Evolutionary conservation across 2,329 filamentous ascomycete genomes (phyloP).

Genomic region (Claviceps citrina): DNA sequence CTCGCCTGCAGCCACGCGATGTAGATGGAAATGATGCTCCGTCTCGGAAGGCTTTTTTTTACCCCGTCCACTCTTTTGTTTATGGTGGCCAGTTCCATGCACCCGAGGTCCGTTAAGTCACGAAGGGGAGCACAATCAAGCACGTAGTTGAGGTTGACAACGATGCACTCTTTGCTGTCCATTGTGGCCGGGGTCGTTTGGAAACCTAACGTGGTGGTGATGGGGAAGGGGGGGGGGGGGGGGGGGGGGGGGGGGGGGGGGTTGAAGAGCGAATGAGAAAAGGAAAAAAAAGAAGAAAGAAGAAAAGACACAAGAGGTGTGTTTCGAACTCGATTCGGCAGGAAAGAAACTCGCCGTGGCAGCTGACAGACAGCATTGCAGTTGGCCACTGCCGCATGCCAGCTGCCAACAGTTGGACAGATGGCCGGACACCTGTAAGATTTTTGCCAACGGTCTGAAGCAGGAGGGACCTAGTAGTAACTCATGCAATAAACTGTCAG

Average conservation of each 20-base stretch:
- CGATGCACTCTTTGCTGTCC: conserved; percentile 8
- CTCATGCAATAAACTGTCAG: too few relatives aligned
- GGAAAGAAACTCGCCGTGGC: too few relatives aligned
- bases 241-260: too few relatives aligned
- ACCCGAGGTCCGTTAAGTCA: conserved; percentile 10
- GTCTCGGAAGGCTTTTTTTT: conserved; percentile 4
- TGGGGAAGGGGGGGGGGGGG: too few relatives aligned
- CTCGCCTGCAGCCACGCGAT: conserved; percentile 16
- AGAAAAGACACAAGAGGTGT: neutral
- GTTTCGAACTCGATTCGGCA: too few relatives aligned
- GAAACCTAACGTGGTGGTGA: too few relatives aligned
- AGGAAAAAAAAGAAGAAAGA: neutral
- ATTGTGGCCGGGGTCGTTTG: conserved; percentile 6
- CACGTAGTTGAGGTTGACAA: conserved; percentile 10
- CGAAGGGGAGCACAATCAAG: conserved; percentile 13
- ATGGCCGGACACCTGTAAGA: neutral
- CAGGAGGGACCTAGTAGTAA: too few relatives aligned
- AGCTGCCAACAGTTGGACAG: conserved; percentile 1
- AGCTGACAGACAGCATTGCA: neutral
- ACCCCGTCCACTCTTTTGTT: conserved; percentile 9
- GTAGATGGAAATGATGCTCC: conserved; percentile 13
- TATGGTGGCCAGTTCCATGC: conserved; percentile 13
- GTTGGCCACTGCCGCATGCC: neutral
- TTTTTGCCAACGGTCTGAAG: too few relatives aligned
- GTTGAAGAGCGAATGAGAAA: too few relatives aligned